Conservation (phyloP, 176 grass and related monocot genomes). For the Hsuehochloa calcarea region DNA sequence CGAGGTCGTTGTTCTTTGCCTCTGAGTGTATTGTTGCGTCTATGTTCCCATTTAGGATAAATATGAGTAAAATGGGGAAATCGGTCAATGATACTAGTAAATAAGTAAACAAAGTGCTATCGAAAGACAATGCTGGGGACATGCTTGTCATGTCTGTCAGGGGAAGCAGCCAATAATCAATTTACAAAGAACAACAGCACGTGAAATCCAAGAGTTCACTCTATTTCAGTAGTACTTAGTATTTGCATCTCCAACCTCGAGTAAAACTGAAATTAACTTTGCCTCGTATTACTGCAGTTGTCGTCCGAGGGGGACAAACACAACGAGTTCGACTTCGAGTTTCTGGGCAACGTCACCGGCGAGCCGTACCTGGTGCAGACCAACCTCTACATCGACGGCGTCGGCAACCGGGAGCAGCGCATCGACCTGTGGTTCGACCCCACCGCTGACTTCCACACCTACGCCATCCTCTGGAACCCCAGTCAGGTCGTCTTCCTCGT, state of each 20-base stretch:
- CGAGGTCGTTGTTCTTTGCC: neutral
- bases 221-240: too few species aligned
- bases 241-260: neutral
- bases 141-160: neutral
- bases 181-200: conserved; percentile 35
- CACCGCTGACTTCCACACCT: conserved; percentile 87
- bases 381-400: conserved; percentile 92
- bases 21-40: neutral
- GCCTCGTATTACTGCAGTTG: conserved; percentile 15
- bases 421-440: conserved; percentile 99
- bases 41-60: neutral
- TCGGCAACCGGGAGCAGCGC: conserved; percentile 89
- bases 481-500: conserved; percentile 94
- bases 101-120: neutral
- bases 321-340: conserved; percentile 99
- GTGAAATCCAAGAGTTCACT: conserved; percentile 3
- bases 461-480: conserved; percentile 92
- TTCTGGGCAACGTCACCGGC: conserved; percentile 78
- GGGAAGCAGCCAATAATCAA: conserved; percentile 1
- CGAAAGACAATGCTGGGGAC: neutral
- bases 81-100: neutral
- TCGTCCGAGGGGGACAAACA: conserved; percentile 70
- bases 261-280: neutral
- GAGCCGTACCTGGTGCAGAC: conserved; percentile 97
- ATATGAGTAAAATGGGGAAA: neutral